phyloP scores from a whole-genome alignment of 2,329 filamentous ascomycete species.

The Endothia cerciana region DNA sequence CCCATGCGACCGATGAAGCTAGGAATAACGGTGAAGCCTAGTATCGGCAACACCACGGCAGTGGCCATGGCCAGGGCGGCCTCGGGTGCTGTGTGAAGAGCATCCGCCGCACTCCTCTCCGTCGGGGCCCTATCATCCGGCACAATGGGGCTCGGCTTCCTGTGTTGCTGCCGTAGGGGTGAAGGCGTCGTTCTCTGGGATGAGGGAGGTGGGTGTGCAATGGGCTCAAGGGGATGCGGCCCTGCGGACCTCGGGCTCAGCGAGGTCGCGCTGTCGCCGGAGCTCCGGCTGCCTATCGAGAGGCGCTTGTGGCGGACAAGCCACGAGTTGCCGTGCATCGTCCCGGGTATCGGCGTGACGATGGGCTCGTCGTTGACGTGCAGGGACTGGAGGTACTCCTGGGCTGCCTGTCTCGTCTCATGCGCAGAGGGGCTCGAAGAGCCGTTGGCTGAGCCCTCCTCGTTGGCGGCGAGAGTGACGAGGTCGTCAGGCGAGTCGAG shows the following conservation, averaged over 20 bases:
- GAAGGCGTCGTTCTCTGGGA: neutral
- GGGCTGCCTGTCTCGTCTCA: neutral
- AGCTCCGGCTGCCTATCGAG: conserved; percentile 16
- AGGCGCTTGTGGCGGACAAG: conserved; percentile 21
- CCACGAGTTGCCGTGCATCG: conserved; percentile 27
- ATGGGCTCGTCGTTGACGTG: neutral
- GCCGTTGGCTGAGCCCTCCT: neutral
- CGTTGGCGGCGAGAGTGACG: conserved; percentile 43
- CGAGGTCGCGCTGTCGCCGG: conserved; percentile 8
- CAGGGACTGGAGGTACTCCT: conserved; percentile 16
- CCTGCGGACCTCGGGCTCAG: conserved; percentile 1
- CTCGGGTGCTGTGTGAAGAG: conserved; percentile 22
- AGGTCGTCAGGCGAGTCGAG: conserved; percentile 60
- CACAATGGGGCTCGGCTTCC: neutral
- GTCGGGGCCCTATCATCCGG: neutral
- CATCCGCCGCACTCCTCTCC: neutral
- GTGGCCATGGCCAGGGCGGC: conserved; percentile 52
- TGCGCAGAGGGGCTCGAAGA: neutral
- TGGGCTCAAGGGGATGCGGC: neutral
- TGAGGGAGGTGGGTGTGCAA: neutral
- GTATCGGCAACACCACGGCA: conserved; percentile 59
- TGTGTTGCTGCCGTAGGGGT: neutral
- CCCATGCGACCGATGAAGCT: conserved; percentile 61
- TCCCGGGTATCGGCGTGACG: conserved; percentile 21
- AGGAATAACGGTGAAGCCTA: conserved; percentile 61